Evolutionary conservation across 805 yeast species (phyloP).

Genomic region (Kodamaea nitidulidarum): DNA sequence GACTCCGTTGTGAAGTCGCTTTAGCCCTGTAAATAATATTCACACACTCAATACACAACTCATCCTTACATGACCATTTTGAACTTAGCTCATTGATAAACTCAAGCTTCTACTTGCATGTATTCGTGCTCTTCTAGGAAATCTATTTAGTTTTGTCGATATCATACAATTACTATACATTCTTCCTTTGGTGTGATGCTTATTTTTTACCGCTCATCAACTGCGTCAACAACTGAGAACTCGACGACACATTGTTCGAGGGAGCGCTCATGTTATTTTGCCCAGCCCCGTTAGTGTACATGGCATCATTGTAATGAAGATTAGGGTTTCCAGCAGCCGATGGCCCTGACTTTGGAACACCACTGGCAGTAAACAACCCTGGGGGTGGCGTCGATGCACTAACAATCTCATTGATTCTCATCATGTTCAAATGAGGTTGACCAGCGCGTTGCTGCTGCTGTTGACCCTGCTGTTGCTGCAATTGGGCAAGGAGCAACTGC

Average conservation of each 20-base stretch:
- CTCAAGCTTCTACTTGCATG: too few relatives aligned
- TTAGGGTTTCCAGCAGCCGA: constrained; percentile 4
- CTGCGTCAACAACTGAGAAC: constrained; percentile 79
- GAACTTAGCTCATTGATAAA: too few relatives aligned
- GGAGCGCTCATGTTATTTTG: constrained; percentile 15
- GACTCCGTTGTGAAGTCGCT: constrained; percentile 32
- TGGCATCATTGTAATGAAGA: constrained; percentile 8
- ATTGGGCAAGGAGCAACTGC: constrained; percentile 12
- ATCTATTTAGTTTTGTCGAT: too few relatives aligned
- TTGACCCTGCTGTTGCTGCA: constrained; percentile 46
- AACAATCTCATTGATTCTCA: constrained; percentile 30
- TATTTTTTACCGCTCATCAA: constrained; percentile 73
- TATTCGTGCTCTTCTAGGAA: too few relatives aligned
- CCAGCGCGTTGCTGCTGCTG: constrained; percentile 27
- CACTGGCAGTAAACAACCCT: constrained; percentile 47
- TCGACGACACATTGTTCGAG: constrained; percentile 42
- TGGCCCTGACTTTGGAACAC: constrained; percentile 11
- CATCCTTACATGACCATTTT: too few relatives aligned
- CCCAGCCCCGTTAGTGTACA: constrained; percentile 8
- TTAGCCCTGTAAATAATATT: constrained; percentile 16
- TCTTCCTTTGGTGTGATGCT: constrained; percentile 4
- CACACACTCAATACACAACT: too few relatives aligned
- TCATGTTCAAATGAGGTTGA: constrained; percentile 24
- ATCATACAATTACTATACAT: constrained; percentile 1
- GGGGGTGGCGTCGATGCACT: constrained; percentile 64